A percentile compares a stretch with the other conserved stretches of the same genome.
Conservation (phyloP, 257 asterid species). For the Echium plantagineum region DNA sequence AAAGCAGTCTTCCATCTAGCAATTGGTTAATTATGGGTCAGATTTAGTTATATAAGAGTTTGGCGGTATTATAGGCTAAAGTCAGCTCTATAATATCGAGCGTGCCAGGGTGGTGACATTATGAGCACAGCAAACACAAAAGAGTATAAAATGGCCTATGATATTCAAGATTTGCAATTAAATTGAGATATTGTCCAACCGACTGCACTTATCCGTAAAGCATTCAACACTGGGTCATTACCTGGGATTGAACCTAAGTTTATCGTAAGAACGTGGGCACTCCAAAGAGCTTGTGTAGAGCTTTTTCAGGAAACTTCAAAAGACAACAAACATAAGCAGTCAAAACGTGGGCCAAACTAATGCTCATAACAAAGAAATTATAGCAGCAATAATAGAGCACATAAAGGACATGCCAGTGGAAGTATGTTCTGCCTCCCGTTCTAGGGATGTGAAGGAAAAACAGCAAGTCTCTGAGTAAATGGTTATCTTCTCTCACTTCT, state of each 20-base stretch:
- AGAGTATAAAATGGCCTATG: no score
- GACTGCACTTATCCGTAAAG: no score
- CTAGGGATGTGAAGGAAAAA: slow-evolving; percentile 96
- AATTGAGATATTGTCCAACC: no score
- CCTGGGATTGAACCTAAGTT: slow-evolving; percentile 84
- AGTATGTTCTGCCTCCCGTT: slow-evolving; percentile 93
- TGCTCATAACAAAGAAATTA: neutral
- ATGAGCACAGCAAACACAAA: no score
- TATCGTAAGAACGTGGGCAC: slow-evolving; percentile 96
- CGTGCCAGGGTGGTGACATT: no score
- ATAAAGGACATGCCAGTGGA: slow-evolving; percentile 50
- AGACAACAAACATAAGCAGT: slow-evolving; percentile 7
- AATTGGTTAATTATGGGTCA: no score
- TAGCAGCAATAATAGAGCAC: neutral
- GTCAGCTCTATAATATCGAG: no score
- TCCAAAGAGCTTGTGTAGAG: slow-evolving; percentile 53
- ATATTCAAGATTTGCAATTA: no score
- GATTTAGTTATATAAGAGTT: no score
- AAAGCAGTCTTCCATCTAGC: no score
- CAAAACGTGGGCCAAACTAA: neutral
- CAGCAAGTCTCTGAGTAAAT: slow-evolving; percentile 64
- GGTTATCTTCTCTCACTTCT: slow-evolving; percentile 51
- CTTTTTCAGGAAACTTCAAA: slow-evolving; percentile 72
- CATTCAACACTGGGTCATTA: slow-evolving; percentile 13
- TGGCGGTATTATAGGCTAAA: no score